Base-by-base conservation (phyloP, 495 filamentous ascomycete species). In the Aspergillus hancockii region DNA sequence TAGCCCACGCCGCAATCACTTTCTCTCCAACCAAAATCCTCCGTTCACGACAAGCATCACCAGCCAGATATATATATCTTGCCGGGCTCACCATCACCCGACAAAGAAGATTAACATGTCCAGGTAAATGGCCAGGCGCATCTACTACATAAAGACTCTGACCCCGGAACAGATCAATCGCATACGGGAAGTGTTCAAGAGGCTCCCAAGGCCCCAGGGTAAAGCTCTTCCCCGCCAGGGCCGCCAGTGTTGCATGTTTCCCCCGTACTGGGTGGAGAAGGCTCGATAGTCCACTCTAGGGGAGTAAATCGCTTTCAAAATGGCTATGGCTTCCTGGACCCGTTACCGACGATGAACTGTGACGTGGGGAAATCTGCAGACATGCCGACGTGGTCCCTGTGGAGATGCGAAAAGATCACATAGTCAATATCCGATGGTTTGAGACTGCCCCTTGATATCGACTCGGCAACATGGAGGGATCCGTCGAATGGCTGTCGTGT, bases 31-130 rank as follows among this genome's bases (percentile, higher is more conserved):
- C 66, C 45, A 82, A 53, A 8, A 82, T 67, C 21, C 79, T 64
- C 3, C 62, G 54, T 55, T 83, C 74, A 57, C 82, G 80, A 49
- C 75, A 80, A 46, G 75, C 73, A 65, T 82, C 79, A 1, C 75
- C 79, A 16, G 66, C 79, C 0, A 83, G 67, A 52, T 79, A 81
- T 10, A 80, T 65, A 28, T 66, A 76, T 30, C 49, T n/a, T 12
- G 31, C 43, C 3, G 64, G 54, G 0, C 52, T 63, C 3, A 40
- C 10, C 2, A 3, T 40, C 1, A 67, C 47, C 0, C 73, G 70
- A 9, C 63, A 70, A 4, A 83, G 72, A 13, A 81, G 65, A 55
- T 81, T 82, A 36, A 80, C 67, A 55, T 83, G 79, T 0, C 78
- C 79, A 14, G 72, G 68, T 6, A 81, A 55, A 60, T n/a, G 79